Conservation (phyloP, 2,329 filamentous ascomycete species). For the Epichloe glyceriae region DNA sequence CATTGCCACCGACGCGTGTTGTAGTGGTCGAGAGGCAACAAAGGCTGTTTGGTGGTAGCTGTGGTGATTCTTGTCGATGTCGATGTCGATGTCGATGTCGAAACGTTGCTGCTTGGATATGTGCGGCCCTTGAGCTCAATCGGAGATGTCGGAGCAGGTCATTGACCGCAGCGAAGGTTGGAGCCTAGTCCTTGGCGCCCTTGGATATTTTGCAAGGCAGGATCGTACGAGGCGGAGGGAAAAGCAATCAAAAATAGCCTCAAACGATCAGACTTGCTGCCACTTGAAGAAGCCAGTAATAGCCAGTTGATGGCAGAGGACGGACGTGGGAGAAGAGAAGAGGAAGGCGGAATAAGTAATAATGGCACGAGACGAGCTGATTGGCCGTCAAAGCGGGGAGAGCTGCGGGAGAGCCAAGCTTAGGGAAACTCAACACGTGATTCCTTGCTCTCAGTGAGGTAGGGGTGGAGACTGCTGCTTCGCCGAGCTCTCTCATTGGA, state of each 20-base stretch:
- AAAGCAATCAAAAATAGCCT: background rate
- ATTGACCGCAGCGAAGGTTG: constrained; percentile 10
- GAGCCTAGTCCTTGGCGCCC: constrained; percentile 4
- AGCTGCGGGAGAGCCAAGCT: constrained; percentile 2
- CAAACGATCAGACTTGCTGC: constrained; percentile 5
- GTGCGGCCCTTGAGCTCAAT: constrained; percentile 11
- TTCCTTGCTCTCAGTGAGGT: background rate
- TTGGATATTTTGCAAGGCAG: background rate
- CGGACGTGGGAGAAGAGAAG: background rate
- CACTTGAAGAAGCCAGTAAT: constrained; percentile 1
- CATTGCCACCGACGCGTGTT: constrained; percentile 29
- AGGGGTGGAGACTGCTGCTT: background rate
- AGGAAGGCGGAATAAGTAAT: background rate
- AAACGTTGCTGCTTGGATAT: background rate
- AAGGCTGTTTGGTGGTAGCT: background rate
- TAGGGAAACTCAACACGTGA: constrained; percentile 7
- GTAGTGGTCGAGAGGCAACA: background rate
- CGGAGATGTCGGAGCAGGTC: constrained; percentile 11
- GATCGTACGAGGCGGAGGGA: background rate
- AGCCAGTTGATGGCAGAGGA: background rate
- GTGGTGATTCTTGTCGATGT: constrained; percentile 5
- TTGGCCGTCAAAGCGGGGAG: constrained; percentile 20
- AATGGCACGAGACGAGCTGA: constrained; percentile 13
- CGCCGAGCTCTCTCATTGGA: background rate
- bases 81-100: constrained; percentile 1